phyloP scores from a whole-genome alignment of 2,329 filamentous ascomycete genomes.

The Monilinia polystroma region DNA sequence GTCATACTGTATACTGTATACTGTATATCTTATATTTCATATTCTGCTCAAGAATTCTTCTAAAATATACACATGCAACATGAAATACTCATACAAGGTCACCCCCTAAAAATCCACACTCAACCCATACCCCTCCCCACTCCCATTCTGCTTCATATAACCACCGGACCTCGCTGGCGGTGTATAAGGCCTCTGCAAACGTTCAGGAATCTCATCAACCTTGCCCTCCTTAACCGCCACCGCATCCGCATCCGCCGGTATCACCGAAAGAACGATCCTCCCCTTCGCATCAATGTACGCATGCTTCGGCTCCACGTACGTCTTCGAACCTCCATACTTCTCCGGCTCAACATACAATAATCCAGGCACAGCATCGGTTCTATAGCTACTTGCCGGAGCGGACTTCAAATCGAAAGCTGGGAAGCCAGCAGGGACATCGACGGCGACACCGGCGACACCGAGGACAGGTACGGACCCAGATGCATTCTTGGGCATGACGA shows the following conservation, averaged over 20 bases:
- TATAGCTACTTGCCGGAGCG: not conserved
- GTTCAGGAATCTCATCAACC: slow-evolving; percentile 29
- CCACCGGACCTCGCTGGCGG: not conserved
- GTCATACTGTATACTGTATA: too few relatives aligned
- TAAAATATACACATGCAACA: slow-evolving; percentile 17
- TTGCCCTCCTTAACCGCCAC: slow-evolving; percentile 36
- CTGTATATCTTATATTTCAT: not conserved
- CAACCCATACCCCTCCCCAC: slow-evolving; percentile 16
- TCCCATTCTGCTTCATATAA: not conserved
- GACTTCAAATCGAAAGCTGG: slow-evolving; percentile 14
- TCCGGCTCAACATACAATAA: slow-evolving; percentile 35
- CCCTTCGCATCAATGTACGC: slow-evolving; percentile 39
- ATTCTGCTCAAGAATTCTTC: not conserved
- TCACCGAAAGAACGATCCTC: slow-evolving; percentile 33
- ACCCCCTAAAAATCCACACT: not conserved
- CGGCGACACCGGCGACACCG: slow-evolving; percentile 40
- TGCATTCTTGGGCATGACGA: slow-evolving; percentile 50
- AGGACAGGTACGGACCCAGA: slow-evolving; percentile 34
- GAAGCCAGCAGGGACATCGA: slow-evolving; percentile 28
- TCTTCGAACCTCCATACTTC: slow-evolving; percentile 38
- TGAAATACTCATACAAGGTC: slow-evolving; percentile 3
- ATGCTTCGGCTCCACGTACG: slow-evolving; percentile 34
- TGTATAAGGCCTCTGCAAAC: not conserved
- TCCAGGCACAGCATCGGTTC: slow-evolving; percentile 25
- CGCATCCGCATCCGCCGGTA: slow-evolving; percentile 32